Evolutionary conservation across 148 eudicot genomes (phyloP).

Genomic region (Silene latifolia): DNA sequence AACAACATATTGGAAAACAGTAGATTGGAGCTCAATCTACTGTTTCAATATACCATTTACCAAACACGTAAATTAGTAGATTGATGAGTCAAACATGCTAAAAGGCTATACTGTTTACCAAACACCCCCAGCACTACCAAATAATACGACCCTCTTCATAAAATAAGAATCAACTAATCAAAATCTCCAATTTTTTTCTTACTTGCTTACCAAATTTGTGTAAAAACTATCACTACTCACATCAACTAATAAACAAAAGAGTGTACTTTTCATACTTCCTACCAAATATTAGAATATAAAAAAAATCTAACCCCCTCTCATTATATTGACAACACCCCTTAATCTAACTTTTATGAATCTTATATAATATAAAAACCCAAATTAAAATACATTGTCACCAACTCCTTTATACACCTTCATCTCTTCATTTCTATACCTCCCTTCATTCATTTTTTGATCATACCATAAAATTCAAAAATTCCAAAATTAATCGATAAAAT

Average conservation of each 20-base stretch:
- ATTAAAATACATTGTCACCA: slow-evolving; percentile 16
- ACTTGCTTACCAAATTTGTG: not conserved
- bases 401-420: slow-evolving; percentile 10
- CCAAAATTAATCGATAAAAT: no score
- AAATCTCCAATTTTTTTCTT: no score
- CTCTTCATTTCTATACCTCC: slow-evolving; percentile 1
- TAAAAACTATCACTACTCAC: not conserved
- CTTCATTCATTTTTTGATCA: not conserved
- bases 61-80: no score
- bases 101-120: no score
- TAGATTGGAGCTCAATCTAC: no score
- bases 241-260: not conserved
- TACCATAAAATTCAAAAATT: not conserved
- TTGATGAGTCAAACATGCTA: no score
- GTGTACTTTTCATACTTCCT: slow-evolving; percentile 10
- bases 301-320: slow-evolving; percentile 19
- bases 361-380: not conserved
- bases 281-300: not conserved
- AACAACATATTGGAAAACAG: no score
- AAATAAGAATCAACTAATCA: no score
- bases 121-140: no score
- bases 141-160: not conserved
- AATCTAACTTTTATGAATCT: slow-evolving; percentile 20
- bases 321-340: slow-evolving; percentile 22
- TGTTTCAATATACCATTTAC: no score